Conservation (phyloP, 1,284 basidiomycete species). For the Sporisorium sorghi region DNA sequence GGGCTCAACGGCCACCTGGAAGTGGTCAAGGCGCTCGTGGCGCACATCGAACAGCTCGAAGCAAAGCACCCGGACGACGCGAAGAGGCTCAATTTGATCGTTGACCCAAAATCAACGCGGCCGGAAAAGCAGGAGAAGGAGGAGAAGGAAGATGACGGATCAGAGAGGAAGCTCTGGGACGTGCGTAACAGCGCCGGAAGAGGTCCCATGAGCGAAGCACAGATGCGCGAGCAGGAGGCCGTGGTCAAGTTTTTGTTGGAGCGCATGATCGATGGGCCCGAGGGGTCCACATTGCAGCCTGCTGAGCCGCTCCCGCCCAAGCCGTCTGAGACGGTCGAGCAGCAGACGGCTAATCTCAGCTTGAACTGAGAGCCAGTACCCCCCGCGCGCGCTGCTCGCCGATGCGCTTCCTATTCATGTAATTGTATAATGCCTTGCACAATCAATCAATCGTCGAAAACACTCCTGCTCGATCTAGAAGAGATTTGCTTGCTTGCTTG, state of each 20-base stretch:
- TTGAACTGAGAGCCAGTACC: too few relatives aligned
- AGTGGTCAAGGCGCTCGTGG: slow-evolving; percentile 52
- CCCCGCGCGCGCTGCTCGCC: too few relatives aligned
- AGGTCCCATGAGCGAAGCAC: slow-evolving; percentile 68
- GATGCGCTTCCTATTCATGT: slow-evolving; percentile 8
- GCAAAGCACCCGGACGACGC: slow-evolving; percentile 33
- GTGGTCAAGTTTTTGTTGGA: slow-evolving; percentile 64
- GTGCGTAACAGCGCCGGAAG: slow-evolving; percentile 64
- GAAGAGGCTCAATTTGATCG: slow-evolving; percentile 33
- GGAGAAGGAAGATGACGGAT: slow-evolving; percentile 44
- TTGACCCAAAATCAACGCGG: slow-evolving; percentile 22
- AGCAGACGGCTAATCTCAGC: slow-evolving; percentile 32
- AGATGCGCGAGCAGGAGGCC: slow-evolving; percentile 64
- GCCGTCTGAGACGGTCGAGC: slow-evolving; percentile 10
- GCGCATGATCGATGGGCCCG: slow-evolving; percentile 51
- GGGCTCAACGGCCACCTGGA: slow-evolving; percentile 66
- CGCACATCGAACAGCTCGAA: slow-evolving; percentile 57
- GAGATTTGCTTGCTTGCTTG: slow-evolving; percentile 9
- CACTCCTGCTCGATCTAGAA: neutral
- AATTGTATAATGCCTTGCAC: slow-evolving; percentile 6
- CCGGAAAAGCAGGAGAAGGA: slow-evolving; percentile 14
- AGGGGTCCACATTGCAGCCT: slow-evolving; percentile 24
- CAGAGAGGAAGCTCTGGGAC: slow-evolving; percentile 65
- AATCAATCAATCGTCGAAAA: too few relatives aligned
- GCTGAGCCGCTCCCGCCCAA: slow-evolving; percentile 32